Conservation (phyloP, 2,329 filamentous ascomycete genomes). For the Uncinocarpus reesii region DNA sequence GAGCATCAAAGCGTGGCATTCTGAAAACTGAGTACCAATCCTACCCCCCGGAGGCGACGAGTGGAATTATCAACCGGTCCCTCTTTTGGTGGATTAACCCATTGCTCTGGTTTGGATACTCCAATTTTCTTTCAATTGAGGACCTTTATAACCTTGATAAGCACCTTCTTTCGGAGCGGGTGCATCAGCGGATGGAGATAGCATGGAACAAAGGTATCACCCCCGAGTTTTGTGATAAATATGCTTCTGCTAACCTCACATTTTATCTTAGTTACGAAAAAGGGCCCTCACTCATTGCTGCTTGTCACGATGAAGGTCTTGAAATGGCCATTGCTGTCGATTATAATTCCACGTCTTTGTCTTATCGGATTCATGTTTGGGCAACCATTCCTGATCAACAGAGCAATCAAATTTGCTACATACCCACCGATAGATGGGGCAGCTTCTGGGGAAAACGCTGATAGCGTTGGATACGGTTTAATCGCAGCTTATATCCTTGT, state of each 20-base stretch:
- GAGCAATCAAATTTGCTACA: slow-evolving; percentile 28
- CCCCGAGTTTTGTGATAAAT: slow-evolving; percentile 6
- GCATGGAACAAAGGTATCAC: slow-evolving; percentile 33
- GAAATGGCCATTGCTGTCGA: slow-evolving; percentile 28
- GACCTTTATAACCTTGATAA: slow-evolving; percentile 41
- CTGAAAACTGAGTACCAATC: slow-evolving; percentile 31
- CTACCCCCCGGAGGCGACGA: slow-evolving; percentile 44
- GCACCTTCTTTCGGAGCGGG: slow-evolving; percentile 33
- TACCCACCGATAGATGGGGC: slow-evolving; percentile 23
- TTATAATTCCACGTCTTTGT: slow-evolving; percentile 26
- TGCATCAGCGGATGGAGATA: slow-evolving; percentile 31
- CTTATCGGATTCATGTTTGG: slow-evolving; percentile 30
- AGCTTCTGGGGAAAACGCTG: no score
- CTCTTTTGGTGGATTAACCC: slow-evolving; percentile 48
- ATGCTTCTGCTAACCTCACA: slow-evolving; percentile 13
- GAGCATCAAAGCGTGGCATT: slow-evolving; percentile 36
- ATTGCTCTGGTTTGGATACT: slow-evolving; percentile 42
- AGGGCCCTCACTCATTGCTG: slow-evolving; percentile 24
- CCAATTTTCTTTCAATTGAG: slow-evolving; percentile 34
- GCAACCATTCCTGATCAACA: slow-evolving; percentile 32
- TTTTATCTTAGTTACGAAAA: slow-evolving; percentile 21
- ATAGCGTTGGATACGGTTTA: slow-evolving; percentile 34
- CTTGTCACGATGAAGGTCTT: slow-evolving; percentile 24
- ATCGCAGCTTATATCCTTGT: slow-evolving; percentile 37
- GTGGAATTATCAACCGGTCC: slow-evolving; percentile 40